Conservation (phyloP, 1,139 yeast species). For the Meyerozyma carpophila region DNA sequence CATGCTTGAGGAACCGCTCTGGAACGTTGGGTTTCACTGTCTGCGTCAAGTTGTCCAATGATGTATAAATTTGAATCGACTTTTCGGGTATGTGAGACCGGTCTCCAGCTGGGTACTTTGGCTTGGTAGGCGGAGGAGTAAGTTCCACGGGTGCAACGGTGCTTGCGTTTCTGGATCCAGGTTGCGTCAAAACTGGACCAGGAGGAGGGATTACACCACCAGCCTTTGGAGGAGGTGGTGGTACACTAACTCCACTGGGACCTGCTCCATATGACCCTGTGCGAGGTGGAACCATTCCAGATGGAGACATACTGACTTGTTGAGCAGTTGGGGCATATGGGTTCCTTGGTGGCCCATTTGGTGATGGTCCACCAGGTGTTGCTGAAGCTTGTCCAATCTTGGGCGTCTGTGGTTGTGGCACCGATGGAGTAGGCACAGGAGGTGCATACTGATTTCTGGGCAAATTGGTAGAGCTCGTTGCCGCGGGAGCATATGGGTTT, state of each 20-base stretch:
- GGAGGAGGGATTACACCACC: slow-evolving; percentile 11
- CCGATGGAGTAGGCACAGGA: slow-evolving; percentile 7
- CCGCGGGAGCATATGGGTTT: slow-evolving; percentile 10
- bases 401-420: slow-evolving; percentile 12
- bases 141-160: slow-evolving; percentile 6
- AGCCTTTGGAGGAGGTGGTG: slow-evolving; percentile 8
- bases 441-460: slow-evolving; percentile 4
- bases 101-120: slow-evolving; percentile 63
- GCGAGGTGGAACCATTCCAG: slow-evolving; percentile 1
- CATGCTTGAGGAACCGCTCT: slow-evolving; percentile 66
- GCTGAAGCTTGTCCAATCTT: slow-evolving; percentile 5
- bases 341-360: slow-evolving; percentile 30
- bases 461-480: not conserved
- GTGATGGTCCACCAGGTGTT: slow-evolving; percentile 9
- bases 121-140: slow-evolving; percentile 12
- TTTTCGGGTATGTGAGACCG: slow-evolving; percentile 62
- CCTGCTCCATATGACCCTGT: slow-evolving; percentile 4
- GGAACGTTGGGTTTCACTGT: slow-evolving; percentile 74
- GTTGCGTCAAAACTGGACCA: slow-evolving; percentile 8
- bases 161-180: slow-evolving; percentile 13
- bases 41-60: slow-evolving; percentile 49
- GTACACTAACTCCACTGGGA: slow-evolving; percentile 5
- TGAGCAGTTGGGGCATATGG: slow-evolving; percentile 35
- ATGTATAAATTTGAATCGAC: slow-evolving; percentile 53
- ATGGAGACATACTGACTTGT: not conserved